phyloP scores from a whole-genome alignment of 2,329 filamentous ascomycete genomes.

The Colletotrichum gigasporum region DNA sequence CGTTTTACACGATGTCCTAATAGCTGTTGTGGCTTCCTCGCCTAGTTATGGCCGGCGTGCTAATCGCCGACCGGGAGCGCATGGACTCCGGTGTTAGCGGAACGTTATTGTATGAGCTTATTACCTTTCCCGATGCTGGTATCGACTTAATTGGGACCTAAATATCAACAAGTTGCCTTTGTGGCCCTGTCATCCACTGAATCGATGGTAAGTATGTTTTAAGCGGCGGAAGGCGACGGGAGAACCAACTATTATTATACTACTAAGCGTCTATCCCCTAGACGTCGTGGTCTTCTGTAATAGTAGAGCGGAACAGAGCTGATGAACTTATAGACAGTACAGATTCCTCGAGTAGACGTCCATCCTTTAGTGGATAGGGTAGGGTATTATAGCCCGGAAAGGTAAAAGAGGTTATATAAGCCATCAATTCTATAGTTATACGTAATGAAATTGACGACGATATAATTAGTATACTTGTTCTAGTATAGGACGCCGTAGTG shows the following conservation, averaged over 20 bases:
- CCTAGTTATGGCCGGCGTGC: too few relatives aligned
- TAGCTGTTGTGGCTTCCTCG: too few relatives aligned
- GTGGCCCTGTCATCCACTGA: background rate
- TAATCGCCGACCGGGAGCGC: background rate
- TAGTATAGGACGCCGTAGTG: background rate
- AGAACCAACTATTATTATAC: background rate
- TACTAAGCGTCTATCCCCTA: background rate
- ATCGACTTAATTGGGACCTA: too few relatives aligned
- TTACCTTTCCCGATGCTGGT: background rate
- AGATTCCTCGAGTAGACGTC: background rate
- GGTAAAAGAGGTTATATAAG: background rate
- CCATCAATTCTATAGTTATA: too few relatives aligned
- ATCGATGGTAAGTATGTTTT: background rate
- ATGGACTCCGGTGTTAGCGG: background rate
- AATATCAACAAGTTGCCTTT: background rate
- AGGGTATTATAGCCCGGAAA: too few relatives aligned
- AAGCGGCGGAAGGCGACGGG: background rate
- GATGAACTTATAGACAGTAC: background rate
- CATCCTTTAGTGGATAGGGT: background rate
- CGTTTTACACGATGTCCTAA: too few relatives aligned
- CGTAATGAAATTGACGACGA: too few relatives aligned
- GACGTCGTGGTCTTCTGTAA: too few relatives aligned
- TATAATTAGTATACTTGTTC: background rate
- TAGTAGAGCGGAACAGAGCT: background rate
- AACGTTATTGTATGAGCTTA: background rate